A percentile compares a stretch with the other conserved stretches of the same genome.
Evolutionary conservation across 1,284 basidiomycete species (phyloP).

Genomic region (Cryptococcus deneoformans): DNA sequence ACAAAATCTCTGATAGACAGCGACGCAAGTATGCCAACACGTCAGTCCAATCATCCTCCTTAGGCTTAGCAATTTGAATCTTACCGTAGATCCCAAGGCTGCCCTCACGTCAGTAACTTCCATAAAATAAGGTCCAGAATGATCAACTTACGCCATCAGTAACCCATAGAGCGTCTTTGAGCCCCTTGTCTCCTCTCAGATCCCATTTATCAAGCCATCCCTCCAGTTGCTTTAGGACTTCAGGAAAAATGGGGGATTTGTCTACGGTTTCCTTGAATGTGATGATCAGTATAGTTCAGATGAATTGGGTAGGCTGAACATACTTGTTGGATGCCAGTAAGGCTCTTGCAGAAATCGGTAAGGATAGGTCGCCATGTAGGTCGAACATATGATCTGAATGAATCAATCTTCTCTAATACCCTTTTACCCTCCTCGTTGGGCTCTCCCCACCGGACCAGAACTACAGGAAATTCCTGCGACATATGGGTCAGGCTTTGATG

Average conservation of each 20-base stretch:
- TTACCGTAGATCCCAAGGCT: slow-evolving; percentile 48
- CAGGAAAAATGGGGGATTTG: slow-evolving; percentile 68
- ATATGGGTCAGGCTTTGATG: neutral
- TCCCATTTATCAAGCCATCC: slow-evolving; percentile 60
- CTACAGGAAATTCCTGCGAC: slow-evolving; percentile 55
- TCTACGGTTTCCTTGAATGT: slow-evolving; percentile 69
- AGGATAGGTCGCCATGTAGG: slow-evolving; percentile 82
- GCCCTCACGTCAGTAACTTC: slow-evolving; percentile 4
- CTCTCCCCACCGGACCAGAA: slow-evolving; percentile 78
- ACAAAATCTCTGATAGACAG: slow-evolving; percentile 33
- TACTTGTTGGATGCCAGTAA: slow-evolving; percentile 93
- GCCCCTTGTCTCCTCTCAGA: slow-evolving; percentile 43
- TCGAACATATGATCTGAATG: slow-evolving; percentile 83
- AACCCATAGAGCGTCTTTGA: slow-evolving; percentile 51
- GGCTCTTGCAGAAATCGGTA: slow-evolving; percentile 74
- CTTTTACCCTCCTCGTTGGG: slow-evolving; percentile 10
- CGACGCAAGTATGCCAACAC: neutral
- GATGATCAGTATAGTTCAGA: neutral
- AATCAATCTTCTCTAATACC: slow-evolving; percentile 48
- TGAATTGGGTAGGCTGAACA: neutral
- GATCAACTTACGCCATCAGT: slow-evolving; percentile 52
- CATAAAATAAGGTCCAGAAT: neutral
- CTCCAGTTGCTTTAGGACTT: slow-evolving; percentile 63
- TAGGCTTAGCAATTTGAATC: slow-evolving; percentile 1
- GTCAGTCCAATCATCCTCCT: neutral